Conservation (phyloP, 129 eudicot genomes). For the Deinandra increscens region DNA sequence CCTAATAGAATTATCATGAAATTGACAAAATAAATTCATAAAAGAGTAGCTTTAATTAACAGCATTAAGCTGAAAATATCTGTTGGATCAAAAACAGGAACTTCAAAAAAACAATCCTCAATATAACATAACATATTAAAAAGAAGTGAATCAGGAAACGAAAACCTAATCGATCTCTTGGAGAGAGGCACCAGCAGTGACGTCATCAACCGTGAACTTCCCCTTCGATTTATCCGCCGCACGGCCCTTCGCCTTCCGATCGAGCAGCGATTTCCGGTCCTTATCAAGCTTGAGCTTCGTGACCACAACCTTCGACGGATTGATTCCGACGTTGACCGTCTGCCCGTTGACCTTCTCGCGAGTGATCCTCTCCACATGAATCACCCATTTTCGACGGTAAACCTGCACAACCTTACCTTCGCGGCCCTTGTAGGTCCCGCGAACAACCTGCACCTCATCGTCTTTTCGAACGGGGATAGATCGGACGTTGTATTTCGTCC, state of each 20-base stretch:
- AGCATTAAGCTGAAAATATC: background rate
- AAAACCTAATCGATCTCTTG: slow-evolving; percentile 13
- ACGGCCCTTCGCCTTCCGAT: slow-evolving; percentile 7
- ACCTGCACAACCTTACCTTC: slow-evolving; percentile 12
- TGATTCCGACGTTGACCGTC: background rate
- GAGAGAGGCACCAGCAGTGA: slow-evolving; percentile 9
- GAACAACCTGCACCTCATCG: slow-evolving; percentile 5
- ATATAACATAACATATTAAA: background rate
- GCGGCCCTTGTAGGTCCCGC: slow-evolving; percentile 16
- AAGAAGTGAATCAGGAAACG: background rate
- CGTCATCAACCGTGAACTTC: slow-evolving; percentile 4
- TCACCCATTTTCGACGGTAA: slow-evolving; percentile 15
- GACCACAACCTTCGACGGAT: background rate
- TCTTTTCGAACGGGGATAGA: slow-evolving; percentile 1
- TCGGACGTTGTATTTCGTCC: slow-evolving; percentile 6
- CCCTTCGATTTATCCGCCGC: background rate
- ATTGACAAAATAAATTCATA: background rate
- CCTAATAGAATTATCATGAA: background rate
- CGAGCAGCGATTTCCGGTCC: slow-evolving; percentile 12
- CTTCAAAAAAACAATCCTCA: background rate
- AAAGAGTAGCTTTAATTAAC: background rate
- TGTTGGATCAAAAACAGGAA: background rate
- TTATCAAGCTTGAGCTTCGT: slow-evolving; percentile 12
- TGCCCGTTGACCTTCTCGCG: slow-evolving; percentile 14
- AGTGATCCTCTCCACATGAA: background rate